Conservation (phyloP, 2,329 filamentous ascomycete genomes). For the Alternaria postmessia region DNA sequence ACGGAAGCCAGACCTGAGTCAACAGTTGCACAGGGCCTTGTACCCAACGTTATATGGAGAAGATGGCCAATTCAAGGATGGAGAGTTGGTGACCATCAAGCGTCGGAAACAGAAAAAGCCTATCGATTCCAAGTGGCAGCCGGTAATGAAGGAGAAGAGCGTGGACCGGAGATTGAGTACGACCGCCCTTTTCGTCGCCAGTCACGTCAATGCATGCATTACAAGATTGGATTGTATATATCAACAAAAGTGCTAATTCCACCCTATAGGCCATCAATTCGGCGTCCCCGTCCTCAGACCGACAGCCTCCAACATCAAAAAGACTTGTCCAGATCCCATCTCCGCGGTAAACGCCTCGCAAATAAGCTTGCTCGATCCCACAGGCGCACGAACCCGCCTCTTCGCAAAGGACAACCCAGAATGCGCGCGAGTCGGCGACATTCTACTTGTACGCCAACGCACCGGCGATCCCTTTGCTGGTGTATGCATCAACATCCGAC, state of each 20-base stretch:
- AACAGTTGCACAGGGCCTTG: constrained; percentile 32
- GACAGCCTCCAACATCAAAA: constrained; percentile 62
- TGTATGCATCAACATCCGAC: constrained; percentile 84
- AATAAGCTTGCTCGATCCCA: constrained; percentile 80
- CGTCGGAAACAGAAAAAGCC: constrained; percentile 15
- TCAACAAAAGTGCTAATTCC: constrained; percentile 4
- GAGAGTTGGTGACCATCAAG: neutral
- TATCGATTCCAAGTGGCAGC: constrained; percentile 21
- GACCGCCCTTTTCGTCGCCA: neutral
- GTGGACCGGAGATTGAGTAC: constrained; percentile 24
- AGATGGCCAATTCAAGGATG: constrained; percentile 5
- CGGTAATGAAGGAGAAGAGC: constrained; percentile 20
- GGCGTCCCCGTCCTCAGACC: constrained; percentile 61
- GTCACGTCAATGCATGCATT: neutral
- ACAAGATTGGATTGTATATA: neutral
- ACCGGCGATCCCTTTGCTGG: constrained; percentile 90
- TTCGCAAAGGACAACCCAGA: constrained; percentile 82
- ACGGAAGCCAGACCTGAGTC: constrained; percentile 20
- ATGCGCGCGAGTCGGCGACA: constrained; percentile 83
- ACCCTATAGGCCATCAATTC: constrained; percentile 33
- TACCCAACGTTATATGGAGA: constrained; percentile 20
- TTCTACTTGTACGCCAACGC: constrained; percentile 86
- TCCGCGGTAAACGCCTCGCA: constrained; percentile 72
- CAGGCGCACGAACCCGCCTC: constrained; percentile 79
- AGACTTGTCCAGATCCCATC: constrained; percentile 72